phyloP scores from a whole-genome alignment of 306 rosid genomes.

The Echinosophora koreensis region DNA sequence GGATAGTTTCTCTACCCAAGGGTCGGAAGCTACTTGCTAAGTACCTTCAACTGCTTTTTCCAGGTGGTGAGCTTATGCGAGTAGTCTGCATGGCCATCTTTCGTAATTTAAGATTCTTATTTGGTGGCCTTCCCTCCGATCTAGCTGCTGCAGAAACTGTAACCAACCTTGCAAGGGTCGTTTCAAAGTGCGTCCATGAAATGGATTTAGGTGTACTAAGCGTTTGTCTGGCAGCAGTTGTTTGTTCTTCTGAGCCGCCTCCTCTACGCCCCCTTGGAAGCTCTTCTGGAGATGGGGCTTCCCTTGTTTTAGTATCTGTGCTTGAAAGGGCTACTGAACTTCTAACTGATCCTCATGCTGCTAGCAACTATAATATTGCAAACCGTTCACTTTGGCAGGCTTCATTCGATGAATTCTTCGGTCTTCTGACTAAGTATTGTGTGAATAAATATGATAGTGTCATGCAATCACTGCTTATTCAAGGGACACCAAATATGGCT shows the following conservation, averaged over 20 bases:
- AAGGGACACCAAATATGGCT: slow-evolving; percentile 63
- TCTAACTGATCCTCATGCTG: slow-evolving; percentile 81
- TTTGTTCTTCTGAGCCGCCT: slow-evolving; percentile 88
- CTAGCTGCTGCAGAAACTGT: slow-evolving; percentile 70
- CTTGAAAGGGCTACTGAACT: slow-evolving; percentile 96
- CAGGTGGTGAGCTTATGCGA: slow-evolving; percentile 84
- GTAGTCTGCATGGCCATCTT: slow-evolving; percentile 95
- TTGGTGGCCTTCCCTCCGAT: slow-evolving; percentile 83
- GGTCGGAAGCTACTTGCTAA: slow-evolving; percentile 83
- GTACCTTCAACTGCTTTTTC: slow-evolving; percentile 75
- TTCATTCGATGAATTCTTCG: slow-evolving; percentile 85
- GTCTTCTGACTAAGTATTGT: slow-evolving; percentile 82
- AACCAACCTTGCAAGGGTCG: slow-evolving; percentile 72
- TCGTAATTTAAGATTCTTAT: slow-evolving; percentile 87
- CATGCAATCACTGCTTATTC: slow-evolving; percentile 69
- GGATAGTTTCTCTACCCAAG: slow-evolving; percentile 87
- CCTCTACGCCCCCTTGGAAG: slow-evolving; percentile 95
- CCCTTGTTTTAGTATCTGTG: slow-evolving; percentile 77
- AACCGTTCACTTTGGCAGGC: slow-evolving; percentile 95
- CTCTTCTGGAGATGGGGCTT: slow-evolving; percentile 92
- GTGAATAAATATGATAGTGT: slow-evolving; percentile 78
- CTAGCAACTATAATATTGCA: slow-evolving; percentile 68
- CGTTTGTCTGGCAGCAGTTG: slow-evolving; percentile 94
- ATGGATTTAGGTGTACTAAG: slow-evolving; percentile 97
- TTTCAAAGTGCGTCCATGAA: slow-evolving; percentile 63